Conservation (phyloP, 768 basidiomycete genomes). For the Pleurotus cornucopiae region DNA sequence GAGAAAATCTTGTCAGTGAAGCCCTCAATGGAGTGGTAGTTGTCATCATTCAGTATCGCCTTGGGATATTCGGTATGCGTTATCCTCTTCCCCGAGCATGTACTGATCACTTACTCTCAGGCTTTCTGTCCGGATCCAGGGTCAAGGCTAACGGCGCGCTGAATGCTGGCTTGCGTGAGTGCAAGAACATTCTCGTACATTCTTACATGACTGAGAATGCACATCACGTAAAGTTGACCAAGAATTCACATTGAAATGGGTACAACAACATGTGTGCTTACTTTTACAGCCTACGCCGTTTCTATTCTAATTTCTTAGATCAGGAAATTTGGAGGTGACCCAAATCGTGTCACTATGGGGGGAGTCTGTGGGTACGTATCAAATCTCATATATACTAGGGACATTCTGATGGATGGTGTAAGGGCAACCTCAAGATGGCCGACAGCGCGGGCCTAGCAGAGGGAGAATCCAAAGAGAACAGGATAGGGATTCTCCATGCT, state of each 20-base stretch:
- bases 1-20: constrained; percentile 2
- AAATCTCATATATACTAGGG: neutral
- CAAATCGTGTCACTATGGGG: constrained; percentile 21
- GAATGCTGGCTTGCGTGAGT: constrained; percentile 46
- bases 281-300: neutral
- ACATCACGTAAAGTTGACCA: neutral
- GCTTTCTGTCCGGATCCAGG: constrained; percentile 39
- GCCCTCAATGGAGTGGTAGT: constrained; percentile 24
- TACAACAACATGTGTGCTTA: neutral
- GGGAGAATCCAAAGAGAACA: too few species aligned
- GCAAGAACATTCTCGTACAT: neutral
- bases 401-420: too few species aligned
- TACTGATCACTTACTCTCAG: constrained; percentile 9
- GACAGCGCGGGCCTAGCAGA: too few species aligned
- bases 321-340: constrained; percentile 8
- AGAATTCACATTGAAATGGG: neutral
- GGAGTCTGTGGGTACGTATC: neutral
- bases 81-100: too few species aligned
- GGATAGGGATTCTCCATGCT: too few species aligned
- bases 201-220: neutral
- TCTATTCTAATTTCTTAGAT: neutral
- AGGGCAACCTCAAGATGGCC: too few species aligned
- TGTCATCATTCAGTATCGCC: constrained; percentile 38
- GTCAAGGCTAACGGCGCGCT: constrained; percentile 38
- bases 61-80: constrained; percentile 28